Evolutionary conservation across 139 green algal species (phyloP).

Genomic region (Bryopsis sp.): DNA sequence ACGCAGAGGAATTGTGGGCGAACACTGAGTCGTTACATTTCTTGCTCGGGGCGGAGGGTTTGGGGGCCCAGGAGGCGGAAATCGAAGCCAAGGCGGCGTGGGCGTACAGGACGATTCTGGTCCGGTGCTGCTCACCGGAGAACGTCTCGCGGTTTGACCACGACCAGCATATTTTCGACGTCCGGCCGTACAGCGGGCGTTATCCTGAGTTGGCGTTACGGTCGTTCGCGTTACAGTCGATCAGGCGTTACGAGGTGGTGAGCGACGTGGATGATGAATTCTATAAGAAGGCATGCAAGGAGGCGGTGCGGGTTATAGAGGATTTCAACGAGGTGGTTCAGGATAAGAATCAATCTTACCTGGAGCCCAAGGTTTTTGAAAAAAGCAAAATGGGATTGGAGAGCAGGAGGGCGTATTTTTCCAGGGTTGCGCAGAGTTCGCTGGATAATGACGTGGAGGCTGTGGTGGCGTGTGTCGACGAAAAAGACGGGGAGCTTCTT

Average conservation of each 20-base stretch:
- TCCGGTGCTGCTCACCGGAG: neutral
- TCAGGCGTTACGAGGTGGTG: neutral
- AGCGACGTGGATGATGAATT: neutral
- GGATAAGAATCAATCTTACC: neutral
- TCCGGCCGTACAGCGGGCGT: neutral
- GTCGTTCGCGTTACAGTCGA: neutral
- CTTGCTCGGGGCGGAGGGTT: neutral
- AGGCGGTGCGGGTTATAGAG: neutral
- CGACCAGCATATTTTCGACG: neutral
- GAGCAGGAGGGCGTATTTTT: neutral
- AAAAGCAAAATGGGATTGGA: neutral
- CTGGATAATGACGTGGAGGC: neutral
- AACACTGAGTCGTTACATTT: neutral
- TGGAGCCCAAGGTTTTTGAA: neutral
- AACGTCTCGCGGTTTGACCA: neutral
- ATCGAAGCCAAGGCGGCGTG: neutral
- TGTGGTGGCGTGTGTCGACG: neutral
- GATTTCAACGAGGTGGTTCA: neutral
- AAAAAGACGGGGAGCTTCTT: neutral
- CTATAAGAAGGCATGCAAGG: neutral
- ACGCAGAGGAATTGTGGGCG: neutral
- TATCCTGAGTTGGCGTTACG: neutral
- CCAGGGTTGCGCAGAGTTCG: neutral
- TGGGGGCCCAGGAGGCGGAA: neutral
- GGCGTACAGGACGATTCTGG: neutral